Percentiles rank a stretch among this genome's conserved stretches.
These are phyloP conservation scores for Clarireedia sp. DNA, from an alignment of 2,329 filamentous ascomycete genomes.

Conservation along the genomic window DNA sequence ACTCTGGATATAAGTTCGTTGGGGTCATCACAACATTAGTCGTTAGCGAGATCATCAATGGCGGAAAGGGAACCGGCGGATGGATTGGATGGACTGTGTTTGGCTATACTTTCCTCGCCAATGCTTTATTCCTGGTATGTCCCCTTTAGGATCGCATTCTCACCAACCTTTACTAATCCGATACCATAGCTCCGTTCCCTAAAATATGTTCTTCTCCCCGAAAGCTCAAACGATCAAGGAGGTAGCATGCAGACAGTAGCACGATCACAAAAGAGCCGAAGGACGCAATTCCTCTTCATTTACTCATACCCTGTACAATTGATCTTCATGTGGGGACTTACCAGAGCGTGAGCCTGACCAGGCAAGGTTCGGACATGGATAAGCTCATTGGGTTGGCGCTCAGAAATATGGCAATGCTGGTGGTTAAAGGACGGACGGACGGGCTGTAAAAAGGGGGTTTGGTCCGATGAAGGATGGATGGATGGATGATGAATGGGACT, in stretches of 20 bases:
- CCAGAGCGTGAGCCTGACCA: conserved; percentile 15
- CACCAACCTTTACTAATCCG: background rate
- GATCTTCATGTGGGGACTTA: conserved; percentile 84
- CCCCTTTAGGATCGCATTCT: background rate
- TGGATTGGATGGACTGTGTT: conserved; percentile 89
- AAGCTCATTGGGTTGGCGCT: background rate
- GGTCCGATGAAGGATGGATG: background rate
- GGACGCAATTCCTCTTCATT: conserved; percentile 86
- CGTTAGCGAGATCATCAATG: conserved; percentile 68
- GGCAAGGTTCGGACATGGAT: background rate
- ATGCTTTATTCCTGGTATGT: conserved; percentile 86
- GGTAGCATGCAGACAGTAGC: conserved; percentile 63
- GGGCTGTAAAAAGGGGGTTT: background rate
- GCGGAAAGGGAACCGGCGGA: conserved; percentile 73
- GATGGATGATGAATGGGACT: background rate
- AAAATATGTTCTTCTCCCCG: conserved; percentile 90
- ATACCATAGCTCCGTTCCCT: conserved; percentile 71
- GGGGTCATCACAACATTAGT: conserved; percentile 87
- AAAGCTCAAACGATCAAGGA: conserved; percentile 58
- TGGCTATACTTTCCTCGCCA: conserved; percentile 84
- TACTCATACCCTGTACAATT: conserved; percentile 95
- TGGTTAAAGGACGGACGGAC: background rate
- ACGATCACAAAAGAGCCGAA: conserved; percentile 74
- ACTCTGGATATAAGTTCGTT: conserved; percentile 98
- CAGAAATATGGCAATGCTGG: background rate